Evolutionary conservation across 177 flowering plant species (phyloP), one percentile per base, ranked within the genome.

Genomic region (Vitis hybrid): DNA sequence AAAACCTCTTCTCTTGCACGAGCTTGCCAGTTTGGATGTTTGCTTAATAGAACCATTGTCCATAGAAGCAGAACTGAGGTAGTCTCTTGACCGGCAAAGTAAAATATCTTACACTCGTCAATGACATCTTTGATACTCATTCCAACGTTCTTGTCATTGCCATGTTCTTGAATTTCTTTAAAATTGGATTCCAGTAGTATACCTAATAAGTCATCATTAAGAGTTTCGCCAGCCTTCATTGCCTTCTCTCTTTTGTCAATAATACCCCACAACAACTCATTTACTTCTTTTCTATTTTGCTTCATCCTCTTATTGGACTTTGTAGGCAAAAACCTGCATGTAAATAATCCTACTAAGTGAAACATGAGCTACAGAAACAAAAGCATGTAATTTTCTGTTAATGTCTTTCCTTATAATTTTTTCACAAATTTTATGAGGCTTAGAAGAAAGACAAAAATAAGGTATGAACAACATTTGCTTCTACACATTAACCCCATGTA

Each of bases 1-100:
- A 20, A 20, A 20, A 20, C 20, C 20, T 20, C 20, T 20, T 20
- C 20, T 20, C 20, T 20, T 20, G 84, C 84, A 1, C 69, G 69
- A 0, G 13, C 20, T 72, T 81, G 84, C 84, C 84, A 81, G 13
- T 76, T 48, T 10, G 59, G 76, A 46, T 78, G 49, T 12, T 14
- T 27, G 13, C 68, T 53, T 56, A 82, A 60, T 27, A 79, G 52
- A 11, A 82, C 51, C 81, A 82, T 64, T 4, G 85, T 75, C 83
- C 83, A 82, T 30, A 65, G 67, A 15, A 82, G 81, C 64, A 73
- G 49, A 50, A 50, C 63, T 0, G 83, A 70, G 3, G 83, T 82
- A 9, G 85, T 79, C 59, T 82, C 85, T 54, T 79, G 79, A 0
- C 85, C 85, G 0, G 83, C 81, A 2, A 80, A 76, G 69, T 83